A percentile compares a stretch with the other conserved stretches of the same genome.
These are phyloP conservation scores for Gliomastix tumulicola DNA, from an alignment of 2,329 filamentous ascomycete genomes.

Conservation along the genomic window DNA sequence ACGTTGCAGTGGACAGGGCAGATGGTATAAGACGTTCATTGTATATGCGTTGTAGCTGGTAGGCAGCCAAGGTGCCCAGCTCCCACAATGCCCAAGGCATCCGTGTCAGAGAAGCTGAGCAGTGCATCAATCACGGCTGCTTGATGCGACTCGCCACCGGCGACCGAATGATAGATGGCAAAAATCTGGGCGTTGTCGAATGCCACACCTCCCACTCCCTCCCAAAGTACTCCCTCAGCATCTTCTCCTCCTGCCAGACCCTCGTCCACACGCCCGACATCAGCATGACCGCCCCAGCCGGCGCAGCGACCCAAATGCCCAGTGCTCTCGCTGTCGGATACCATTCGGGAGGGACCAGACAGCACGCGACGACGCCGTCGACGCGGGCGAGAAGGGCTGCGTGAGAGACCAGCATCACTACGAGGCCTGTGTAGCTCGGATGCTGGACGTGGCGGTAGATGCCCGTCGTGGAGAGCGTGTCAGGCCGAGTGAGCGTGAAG, in stretches of 20 bases:
- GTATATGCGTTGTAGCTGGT: too few relatives aligned
- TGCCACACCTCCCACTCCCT: conserved; percentile 41
- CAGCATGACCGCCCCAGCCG: conserved; percentile 9
- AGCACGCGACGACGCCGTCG: conserved; percentile 30
- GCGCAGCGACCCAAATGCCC: neutral
- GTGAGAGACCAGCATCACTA: conserved; percentile 23
- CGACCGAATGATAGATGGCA: too few relatives aligned
- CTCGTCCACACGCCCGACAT: conserved; percentile 19
- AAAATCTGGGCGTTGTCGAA: conserved; percentile 35
- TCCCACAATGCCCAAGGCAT: too few relatives aligned
- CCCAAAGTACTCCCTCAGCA: conserved; percentile 40
- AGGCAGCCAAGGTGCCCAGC: too few relatives aligned
- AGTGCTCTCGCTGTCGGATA: conserved; percentile 3
- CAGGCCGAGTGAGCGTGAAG: conserved; percentile 39
- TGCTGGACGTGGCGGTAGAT: conserved; percentile 44
- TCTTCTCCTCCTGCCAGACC: conserved; percentile 40
- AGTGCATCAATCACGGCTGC: too few relatives aligned
- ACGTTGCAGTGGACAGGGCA: too few relatives aligned
- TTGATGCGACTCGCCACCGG: too few relatives aligned
- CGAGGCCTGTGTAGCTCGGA: conserved; percentile 40
- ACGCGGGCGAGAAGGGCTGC: conserved; percentile 22
- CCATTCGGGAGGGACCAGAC: conserved; percentile 23
- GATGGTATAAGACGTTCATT: too few relatives aligned
- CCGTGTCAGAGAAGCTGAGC: too few relatives aligned
- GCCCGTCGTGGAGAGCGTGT: conserved; percentile 34